A percentile compares a stretch with the other conserved stretches of the same genome.
These are phyloP conservation scores for Periconia sp. DNA, from an alignment of 2,329 filamentous ascomycete genomes.

Conservation along the genomic window DNA sequence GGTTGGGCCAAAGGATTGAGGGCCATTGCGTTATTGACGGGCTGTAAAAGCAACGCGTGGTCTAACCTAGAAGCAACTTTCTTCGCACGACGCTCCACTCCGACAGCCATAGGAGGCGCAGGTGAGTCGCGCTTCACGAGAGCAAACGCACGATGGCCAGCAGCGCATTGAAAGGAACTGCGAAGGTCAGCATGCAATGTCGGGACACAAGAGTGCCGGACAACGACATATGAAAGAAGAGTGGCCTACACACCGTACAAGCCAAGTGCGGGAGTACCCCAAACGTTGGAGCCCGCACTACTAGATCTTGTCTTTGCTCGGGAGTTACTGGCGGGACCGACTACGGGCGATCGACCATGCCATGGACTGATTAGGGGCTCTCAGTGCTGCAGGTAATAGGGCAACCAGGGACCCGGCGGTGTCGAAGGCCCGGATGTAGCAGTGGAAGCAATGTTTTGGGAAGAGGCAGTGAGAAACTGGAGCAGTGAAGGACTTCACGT, in stretches of 20 bases:
- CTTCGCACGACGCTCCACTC: conserved; percentile 42
- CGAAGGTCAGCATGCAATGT: conserved; percentile 32
- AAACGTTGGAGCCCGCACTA: conserved; percentile 47
- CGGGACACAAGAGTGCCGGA: conserved; percentile 27
- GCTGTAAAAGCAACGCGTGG: conserved; percentile 38
- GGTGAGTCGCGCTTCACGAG: conserved; percentile 34
- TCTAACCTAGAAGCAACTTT: conserved; percentile 42
- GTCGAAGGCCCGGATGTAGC: conserved; percentile 26
- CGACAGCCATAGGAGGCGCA: conserved; percentile 47
- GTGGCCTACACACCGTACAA: conserved; percentile 33
- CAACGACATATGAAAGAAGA: conserved; percentile 25
- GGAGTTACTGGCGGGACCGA: conserved; percentile 39
- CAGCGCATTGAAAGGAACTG: conserved; percentile 38
- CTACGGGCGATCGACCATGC: conserved; percentile 41
- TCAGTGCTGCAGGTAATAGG: conserved; percentile 32
- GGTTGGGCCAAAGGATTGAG: conserved; percentile 36
- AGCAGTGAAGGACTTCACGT: conserved; percentile 28
- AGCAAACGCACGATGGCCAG: conserved; percentile 26
- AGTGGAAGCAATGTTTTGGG: conserved; percentile 20
- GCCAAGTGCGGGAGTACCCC: conserved; percentile 35
- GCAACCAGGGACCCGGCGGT: conserved; percentile 33
- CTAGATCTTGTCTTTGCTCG: conserved; percentile 31
- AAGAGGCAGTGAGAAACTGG: conserved; percentile 30
- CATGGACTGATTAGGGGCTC: conserved; percentile 36
- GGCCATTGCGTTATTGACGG: conserved; percentile 43